These are phyloP conservation scores for Xylaria telfairii DNA, from an alignment of 495 filamentous ascomycete species.

Conservation along the genomic window DNA sequence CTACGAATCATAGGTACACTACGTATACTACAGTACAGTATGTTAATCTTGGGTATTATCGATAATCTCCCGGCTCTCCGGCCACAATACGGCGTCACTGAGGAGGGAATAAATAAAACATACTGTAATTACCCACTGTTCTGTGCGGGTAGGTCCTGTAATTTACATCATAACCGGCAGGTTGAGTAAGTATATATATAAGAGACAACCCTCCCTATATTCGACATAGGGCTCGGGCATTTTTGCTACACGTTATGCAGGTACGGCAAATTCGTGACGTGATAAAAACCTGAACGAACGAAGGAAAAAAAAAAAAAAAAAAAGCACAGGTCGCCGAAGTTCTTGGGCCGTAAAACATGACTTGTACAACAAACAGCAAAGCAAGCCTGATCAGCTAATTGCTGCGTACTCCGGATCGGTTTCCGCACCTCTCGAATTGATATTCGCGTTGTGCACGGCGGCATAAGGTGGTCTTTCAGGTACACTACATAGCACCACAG, in stretches of 20 bases:
- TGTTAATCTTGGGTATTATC: neutral
- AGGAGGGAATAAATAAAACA: neutral
- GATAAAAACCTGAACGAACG: conserved; percentile 2
- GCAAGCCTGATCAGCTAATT: neutral
- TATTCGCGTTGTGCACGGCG: neutral
- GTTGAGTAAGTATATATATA: neutral
- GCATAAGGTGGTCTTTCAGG: neutral
- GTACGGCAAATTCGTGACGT: neutral
- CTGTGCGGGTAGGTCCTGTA: neutral
- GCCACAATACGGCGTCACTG: conserved; percentile 1
- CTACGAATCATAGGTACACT: too few relatives aligned
- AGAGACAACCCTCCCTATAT: conserved; percentile 10
- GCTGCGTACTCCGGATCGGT: conserved; percentile 7
- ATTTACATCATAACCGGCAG: too few relatives aligned
- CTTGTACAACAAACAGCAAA: neutral
- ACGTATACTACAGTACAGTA: too few relatives aligned
- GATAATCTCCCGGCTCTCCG: neutral
- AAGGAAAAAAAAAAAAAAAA: too few relatives aligned
- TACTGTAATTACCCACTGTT: neutral
- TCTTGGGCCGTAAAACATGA: neutral
- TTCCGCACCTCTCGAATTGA: conserved; percentile 2
- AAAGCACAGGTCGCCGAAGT: neutral
- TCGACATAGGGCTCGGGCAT: neutral
- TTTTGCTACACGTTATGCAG: neutral
- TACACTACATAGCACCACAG: conserved; percentile 6